Evolutionary conservation across 805 yeast genomes (phyloP), one percentile per base, ranked within the genome.

Genomic region (Brettanomyces naardenensis): DNA sequence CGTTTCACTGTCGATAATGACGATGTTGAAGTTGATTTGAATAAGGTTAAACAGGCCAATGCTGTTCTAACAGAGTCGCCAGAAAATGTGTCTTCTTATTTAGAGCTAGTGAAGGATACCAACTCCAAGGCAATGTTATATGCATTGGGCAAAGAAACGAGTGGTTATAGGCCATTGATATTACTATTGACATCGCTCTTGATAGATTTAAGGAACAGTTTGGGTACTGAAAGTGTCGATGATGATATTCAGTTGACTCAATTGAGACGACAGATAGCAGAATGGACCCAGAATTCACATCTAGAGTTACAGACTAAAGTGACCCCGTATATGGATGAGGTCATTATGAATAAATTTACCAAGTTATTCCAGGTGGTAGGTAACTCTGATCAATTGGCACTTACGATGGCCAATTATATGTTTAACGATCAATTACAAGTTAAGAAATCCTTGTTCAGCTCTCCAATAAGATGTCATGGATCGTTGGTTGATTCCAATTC

Each of bases 251-350:
- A 20, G 34, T 9, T 9, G 7, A 13, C 22, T n/a, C 15, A 27
- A 10, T 29, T 46, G 10, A 44, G 41, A 26, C 35, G 36, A 3
- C 51, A 58, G 34, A 51, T 62, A 6, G 47, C 44, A 14, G 43
- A 44, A 13, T 60, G 65, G 65, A 46, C 62, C 1, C 63, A 59
- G 42, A 32, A 37, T 6, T 52, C 64, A 3, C 66, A 62, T 47
- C 47, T 53, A 33, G 64, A 59, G 38, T 40, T 62, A 26, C 66
- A 62, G 39, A 46, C 61, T 1, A 48, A 48, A 17, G 51, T 61
- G 11, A 44, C 45, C 1, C 64, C 63, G 6, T 59, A 52, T 31
- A 37, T 58, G 28, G 51, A 58, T 3, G 42, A 51, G 19, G 42
- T 46, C 3, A 39, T 59, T 4, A 42, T 59, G 19, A 46, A 46